Evolutionary conservation across 441 rosid genomes (phyloP).

Genomic region (Syzygium syzygioides): DNA sequence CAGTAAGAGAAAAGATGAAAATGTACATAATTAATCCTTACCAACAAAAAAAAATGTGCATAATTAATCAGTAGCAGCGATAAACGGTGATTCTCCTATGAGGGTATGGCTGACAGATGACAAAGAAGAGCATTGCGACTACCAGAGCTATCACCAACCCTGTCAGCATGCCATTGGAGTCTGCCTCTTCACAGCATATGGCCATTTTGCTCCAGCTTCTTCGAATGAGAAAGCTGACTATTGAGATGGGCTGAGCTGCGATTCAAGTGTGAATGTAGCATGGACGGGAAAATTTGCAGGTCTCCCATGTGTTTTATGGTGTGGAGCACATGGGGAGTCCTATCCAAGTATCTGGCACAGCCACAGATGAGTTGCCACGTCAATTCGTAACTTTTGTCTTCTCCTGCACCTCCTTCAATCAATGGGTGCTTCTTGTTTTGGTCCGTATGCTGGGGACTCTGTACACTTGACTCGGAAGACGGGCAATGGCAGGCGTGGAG

Average conservation of each 20-base stretch:
- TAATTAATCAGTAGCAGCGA: slow-evolving; percentile 3
- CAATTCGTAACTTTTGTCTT: background rate
- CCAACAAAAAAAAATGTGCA: no score
- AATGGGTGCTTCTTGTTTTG: background rate
- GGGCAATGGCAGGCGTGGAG: background rate
- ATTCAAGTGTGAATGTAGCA: background rate
- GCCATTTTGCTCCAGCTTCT: slow-evolving; percentile 7
- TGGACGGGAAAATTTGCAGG: background rate
- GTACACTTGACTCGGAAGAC: background rate
- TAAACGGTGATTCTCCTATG: slow-evolving; percentile 18
- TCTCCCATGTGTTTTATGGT: background rate
- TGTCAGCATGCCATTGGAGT: slow-evolving; percentile 9
- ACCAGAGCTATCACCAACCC: slow-evolving; percentile 12
- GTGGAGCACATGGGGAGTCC: background rate
- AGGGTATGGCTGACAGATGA: slow-evolving; percentile 20
- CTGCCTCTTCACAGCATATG: slow-evolving; percentile 16
- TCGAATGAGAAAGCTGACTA: background rate
- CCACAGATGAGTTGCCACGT: background rate
- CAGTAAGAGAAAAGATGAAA: background rate
- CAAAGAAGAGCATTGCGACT: slow-evolving; percentile 16
- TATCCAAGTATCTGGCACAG: background rate
- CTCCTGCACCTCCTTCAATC: background rate
- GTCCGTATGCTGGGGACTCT: background rate
- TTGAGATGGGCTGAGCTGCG: background rate
- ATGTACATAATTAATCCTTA: background rate